Evolutionary conservation across 2,329 filamentous ascomycete genomes (phyloP).

Genomic region (Sporothrix variecibatus): DNA sequence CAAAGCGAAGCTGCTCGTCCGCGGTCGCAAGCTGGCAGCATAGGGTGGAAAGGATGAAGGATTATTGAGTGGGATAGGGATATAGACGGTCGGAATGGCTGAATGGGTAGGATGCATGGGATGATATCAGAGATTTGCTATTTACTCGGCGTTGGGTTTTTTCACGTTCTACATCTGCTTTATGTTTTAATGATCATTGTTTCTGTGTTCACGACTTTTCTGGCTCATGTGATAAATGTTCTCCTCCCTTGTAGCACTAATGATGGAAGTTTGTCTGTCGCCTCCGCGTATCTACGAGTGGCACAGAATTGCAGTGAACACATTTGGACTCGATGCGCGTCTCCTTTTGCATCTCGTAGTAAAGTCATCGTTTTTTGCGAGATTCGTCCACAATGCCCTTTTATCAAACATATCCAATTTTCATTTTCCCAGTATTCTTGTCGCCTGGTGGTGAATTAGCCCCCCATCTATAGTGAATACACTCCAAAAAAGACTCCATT

Average conservation of each 20-base stretch:
- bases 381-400: neutral
- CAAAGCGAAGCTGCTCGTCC: slow-evolving; percentile 55
- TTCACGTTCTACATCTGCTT: slow-evolving; percentile 4
- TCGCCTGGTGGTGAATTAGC: neutral
- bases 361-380: neutral
- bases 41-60: neutral
- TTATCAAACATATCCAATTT: too few species aligned
- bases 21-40: slow-evolving; percentile 50
- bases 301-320: neutral
- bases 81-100: too few species aligned
- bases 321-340: neutral
- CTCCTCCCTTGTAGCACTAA: neutral
- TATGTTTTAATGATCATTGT: slow-evolving; percentile 10
- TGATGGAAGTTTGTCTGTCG: too few species aligned
- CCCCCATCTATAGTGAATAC: neutral
- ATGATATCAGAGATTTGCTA: neutral
- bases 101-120: neutral
- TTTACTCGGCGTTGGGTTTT: slow-evolving; percentile 13
- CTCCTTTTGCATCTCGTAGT: neutral
- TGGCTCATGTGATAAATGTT: too few species aligned
- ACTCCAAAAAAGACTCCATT: neutral
- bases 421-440: neutral
- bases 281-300: neutral
- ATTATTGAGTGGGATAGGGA: neutral
- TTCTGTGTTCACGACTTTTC: neutral